A percentile compares a stretch with the other conserved stretches of the same genome.
These are phyloP conservation scores for Pilasporangium apinafurcum DNA, from an alignment of 352 stramenopile genomes.

Conservation along the genomic window DNA sequence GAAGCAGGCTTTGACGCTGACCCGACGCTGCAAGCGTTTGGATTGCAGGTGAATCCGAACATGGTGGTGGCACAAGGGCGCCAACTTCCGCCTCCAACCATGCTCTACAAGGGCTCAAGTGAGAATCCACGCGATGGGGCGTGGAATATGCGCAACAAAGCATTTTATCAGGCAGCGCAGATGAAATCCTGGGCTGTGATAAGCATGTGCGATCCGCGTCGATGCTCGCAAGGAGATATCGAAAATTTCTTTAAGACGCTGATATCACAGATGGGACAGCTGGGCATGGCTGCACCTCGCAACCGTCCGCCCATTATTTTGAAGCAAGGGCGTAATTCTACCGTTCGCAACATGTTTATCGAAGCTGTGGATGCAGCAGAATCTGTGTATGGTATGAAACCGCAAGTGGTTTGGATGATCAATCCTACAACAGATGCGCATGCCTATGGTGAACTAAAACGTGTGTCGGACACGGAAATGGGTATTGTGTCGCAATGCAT, in stretches of 20 bases:
- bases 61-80: slow-evolving; percentile 53
- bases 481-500: slow-evolving; percentile 79
- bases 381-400: slow-evolving; percentile 13
- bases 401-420: slow-evolving; percentile 61
- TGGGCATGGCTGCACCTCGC: slow-evolving; percentile 41
- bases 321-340: slow-evolving; percentile 21
- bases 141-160: slow-evolving; percentile 70
- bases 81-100: slow-evolving; percentile 29
- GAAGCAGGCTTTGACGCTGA: slow-evolving; percentile 54
- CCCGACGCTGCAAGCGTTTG: slow-evolving; percentile 45
- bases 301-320: slow-evolving; percentile 33
- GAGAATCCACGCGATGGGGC: slow-evolving; percentile 46
- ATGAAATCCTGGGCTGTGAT: slow-evolving; percentile 45
- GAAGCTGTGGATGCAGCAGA: slow-evolving; percentile 25
- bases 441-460: slow-evolving; percentile 66
- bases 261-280: slow-evolving; percentile 37
- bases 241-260: slow-evolving; percentile 54
- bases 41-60: slow-evolving; percentile 35
- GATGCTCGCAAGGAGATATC: slow-evolving; percentile 19
- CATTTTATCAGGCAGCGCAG: slow-evolving; percentile 30
- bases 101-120: slow-evolving; percentile 41
- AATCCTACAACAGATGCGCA: slow-evolving; percentile 32
- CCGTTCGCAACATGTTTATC: slow-evolving; percentile 30
- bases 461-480: slow-evolving; percentile 61
- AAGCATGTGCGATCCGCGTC: slow-evolving; percentile 40